These are phyloP conservation scores for Marasmius tenuissimus DNA, from an alignment of 1,284 basidiomycete genomes.

Conservation along the genomic window DNA sequence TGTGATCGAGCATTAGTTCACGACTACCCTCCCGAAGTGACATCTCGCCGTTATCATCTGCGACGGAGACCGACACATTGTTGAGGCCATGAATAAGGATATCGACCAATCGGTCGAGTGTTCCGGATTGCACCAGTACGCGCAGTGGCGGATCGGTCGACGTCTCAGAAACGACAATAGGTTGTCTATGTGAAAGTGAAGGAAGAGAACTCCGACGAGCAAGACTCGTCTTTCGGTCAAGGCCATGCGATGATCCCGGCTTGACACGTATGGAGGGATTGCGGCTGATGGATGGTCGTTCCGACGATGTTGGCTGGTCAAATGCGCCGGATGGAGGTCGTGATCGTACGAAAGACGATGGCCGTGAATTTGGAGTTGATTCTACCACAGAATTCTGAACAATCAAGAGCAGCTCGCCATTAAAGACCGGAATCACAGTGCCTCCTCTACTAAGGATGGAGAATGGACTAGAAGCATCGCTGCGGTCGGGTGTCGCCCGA, in stretches of 20 bases:
- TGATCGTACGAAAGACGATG: constrained; percentile 58
- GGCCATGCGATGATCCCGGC: constrained; percentile 57
- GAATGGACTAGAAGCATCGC: constrained; percentile 30
- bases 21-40: constrained; percentile 67
- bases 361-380: constrained; percentile 47
- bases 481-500: constrained; percentile 27
- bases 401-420: constrained; percentile 70
- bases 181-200: constrained; percentile 62
- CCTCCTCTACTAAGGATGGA: constrained; percentile 56
- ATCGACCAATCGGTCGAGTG: constrained; percentile 70
- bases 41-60: constrained; percentile 83
- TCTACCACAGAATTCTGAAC: constrained; percentile 51
- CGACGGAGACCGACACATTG: constrained; percentile 72
- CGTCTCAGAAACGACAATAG: constrained; percentile 55
- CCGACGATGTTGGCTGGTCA: constrained; percentile 35
- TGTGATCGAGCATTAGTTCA: constrained; percentile 67
- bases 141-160: constrained; percentile 68
- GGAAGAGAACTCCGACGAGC: constrained; percentile 77
- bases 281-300: constrained; percentile 48
- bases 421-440: constrained; percentile 70
- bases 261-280: constrained; percentile 75
- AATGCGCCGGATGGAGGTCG: constrained; percentile 61
- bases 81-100: constrained; percentile 76
- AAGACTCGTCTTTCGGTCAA: constrained; percentile 74
- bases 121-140: constrained; percentile 75